A percentile compares a stretch with the other conserved stretches of the same genome.
These are phyloP conservation scores for Fusarium oxysporum DNA, from an alignment of 2,329 filamentous ascomycete genomes.

Conservation along the genomic window DNA sequence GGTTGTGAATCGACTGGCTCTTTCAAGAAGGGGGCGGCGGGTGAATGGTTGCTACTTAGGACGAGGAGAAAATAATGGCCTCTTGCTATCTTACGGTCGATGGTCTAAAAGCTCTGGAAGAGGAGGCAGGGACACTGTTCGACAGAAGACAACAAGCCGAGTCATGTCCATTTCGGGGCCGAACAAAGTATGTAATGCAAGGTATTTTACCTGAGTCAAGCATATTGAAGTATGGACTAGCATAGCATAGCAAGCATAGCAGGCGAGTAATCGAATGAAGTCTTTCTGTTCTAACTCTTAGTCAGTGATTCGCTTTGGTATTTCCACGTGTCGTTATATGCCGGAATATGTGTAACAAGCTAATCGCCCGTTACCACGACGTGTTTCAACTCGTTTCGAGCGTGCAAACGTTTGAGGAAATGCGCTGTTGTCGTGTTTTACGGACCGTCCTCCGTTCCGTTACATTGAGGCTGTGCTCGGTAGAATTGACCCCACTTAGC, in stretches of 20 bases:
- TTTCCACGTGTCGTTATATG: slow-evolving; percentile 4
- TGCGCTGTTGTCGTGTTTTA: background rate
- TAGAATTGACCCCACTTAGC: slow-evolving; percentile 9
- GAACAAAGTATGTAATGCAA: slow-evolving; percentile 9
- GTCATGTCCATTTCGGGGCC: background rate
- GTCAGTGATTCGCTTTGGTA: background rate
- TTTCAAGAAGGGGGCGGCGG: slow-evolving; percentile 2
- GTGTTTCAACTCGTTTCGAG: background rate
- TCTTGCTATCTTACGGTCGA: slow-evolving; percentile 19
- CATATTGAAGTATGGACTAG: slow-evolving; percentile 15
- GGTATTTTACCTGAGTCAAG: slow-evolving; percentile 6
- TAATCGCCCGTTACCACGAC: background rate
- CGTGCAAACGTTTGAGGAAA: background rate
- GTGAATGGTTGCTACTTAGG: background rate
- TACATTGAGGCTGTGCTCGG: slow-evolving; percentile 26
- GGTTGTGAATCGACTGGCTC: slow-evolving; percentile 27
- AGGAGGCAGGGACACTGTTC: slow-evolving; percentile 1
- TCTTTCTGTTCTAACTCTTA: slow-evolving; percentile 11
- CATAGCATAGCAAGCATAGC: slow-evolving; percentile 23
- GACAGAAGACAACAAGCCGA: slow-evolving; percentile 8
- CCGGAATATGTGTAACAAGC: background rate
- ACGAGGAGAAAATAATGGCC: slow-evolving; percentile 25
- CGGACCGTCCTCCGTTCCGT: background rate
- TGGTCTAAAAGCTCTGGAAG: slow-evolving; percentile 10
- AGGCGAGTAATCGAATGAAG: slow-evolving; percentile 25